These are phyloP conservation scores for Scortechinia acanthostroma DNA, from an alignment of 2,329 filamentous ascomycete species.

Conservation along the genomic window DNA sequence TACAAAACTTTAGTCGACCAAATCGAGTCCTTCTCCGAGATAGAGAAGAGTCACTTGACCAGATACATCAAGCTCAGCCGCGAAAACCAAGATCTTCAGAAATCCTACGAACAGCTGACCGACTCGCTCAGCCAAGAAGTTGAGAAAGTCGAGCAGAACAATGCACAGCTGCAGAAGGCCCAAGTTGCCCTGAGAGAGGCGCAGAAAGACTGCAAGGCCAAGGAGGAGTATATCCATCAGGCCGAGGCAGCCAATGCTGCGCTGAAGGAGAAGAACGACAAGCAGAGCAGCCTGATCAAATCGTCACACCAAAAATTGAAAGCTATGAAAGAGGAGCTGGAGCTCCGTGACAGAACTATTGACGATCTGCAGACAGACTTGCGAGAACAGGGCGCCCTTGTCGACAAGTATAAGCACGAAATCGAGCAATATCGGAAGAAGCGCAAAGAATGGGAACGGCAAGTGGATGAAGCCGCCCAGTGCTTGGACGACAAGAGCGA, in stretches of 20 bases:
- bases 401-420: too few relatives aligned
- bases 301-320: not conserved
- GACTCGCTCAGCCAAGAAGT: not conserved
- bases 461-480: too few relatives aligned
- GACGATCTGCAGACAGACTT: not conserved
- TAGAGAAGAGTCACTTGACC: not conserved
- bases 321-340: not conserved
- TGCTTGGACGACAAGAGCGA: too few relatives aligned
- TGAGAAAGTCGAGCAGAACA: not conserved
- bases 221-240: too few relatives aligned
- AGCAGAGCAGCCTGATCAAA: not conserved
- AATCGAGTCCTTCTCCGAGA: too few relatives aligned
- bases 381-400: too few relatives aligned
- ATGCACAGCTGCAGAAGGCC: not conserved
- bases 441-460: too few relatives aligned
- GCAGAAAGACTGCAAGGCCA: not conserved
- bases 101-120: too few relatives aligned
- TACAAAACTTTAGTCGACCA: too few relatives aligned
- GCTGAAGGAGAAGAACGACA: not conserved
- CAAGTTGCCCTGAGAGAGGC: not conserved
- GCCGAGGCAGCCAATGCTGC: too few relatives aligned
- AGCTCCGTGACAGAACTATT: not conserved
- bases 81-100: not conserved
- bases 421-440: too few relatives aligned
- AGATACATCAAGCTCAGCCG: not conserved